Conservation (phyloP, 2,329 filamentous ascomycete genomes). For the Pseudogymnoascus sp. region DNA sequence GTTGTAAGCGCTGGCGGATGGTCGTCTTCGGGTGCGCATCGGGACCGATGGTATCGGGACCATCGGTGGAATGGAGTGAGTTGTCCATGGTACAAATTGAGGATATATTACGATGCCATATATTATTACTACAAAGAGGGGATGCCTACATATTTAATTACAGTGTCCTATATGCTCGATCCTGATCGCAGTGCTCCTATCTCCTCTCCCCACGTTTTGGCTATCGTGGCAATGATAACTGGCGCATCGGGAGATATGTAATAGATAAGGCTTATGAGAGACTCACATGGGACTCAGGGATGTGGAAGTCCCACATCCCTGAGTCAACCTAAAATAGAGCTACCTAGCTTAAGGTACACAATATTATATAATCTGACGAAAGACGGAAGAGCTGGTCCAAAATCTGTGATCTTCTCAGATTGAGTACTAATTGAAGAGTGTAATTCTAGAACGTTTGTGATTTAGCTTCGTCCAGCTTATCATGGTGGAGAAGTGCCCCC, state of each 20-base stretch:
- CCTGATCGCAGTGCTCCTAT: not conserved
- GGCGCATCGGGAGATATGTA: not conserved
- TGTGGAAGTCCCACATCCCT: not conserved
- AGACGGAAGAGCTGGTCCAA: not conserved
- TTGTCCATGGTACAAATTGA: not conserved
- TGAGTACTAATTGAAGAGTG: slow-evolving; percentile 1
- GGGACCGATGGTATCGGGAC: slow-evolving; percentile 38
- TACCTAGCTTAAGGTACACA: not conserved
- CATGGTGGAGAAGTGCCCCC: not conserved
- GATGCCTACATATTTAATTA: not conserved
- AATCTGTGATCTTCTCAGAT: not conserved
- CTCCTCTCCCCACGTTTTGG: not conserved
- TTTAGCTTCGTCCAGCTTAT: not conserved
- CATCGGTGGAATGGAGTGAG: slow-evolving; percentile 16
- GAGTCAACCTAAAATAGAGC: not conserved
- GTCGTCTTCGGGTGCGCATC: slow-evolving; percentile 34
- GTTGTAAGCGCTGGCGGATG: slow-evolving; percentile 33
- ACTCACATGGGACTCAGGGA: not conserved
- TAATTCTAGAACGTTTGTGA: not conserved
- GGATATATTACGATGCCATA: not conserved
- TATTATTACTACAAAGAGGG: not conserved
- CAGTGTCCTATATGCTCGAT: not conserved
- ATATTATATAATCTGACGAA: not conserved
- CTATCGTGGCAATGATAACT: not conserved
- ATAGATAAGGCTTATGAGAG: not conserved